Conservation (phyloP, 768 basidiomycete genomes). For the Suillus subaureus region DNA sequence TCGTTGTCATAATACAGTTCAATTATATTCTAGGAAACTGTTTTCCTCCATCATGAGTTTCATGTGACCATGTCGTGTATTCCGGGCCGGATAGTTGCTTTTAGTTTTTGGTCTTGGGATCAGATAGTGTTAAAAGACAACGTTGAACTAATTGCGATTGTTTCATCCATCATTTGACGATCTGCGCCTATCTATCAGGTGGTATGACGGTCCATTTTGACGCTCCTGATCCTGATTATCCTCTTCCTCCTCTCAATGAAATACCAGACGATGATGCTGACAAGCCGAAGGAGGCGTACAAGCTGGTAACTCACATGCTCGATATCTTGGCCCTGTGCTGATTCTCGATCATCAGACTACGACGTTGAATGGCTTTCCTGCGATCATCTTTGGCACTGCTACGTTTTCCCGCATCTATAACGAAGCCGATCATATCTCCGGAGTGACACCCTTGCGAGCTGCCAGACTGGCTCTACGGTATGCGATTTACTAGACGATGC, state of each 20-base stretch:
- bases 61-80: background rate
- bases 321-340: conserved; percentile 5
- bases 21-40: conserved; percentile 18
- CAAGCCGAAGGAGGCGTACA: conserved; percentile 34
- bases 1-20: conserved; percentile 21
- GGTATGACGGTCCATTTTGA: conserved; percentile 42
- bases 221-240: conserved; percentile 42
- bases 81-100: background rate
- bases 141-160: background rate
- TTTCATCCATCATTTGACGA: background rate
- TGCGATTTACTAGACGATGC: conserved; percentile 10
- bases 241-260: conserved; percentile 39
- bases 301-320: conserved; percentile 34
- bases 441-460: conserved; percentile 61
- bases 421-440: conserved; percentile 53
- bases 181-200: conserved; percentile 15
- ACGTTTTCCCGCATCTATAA: conserved; percentile 73
- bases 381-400: conserved; percentile 72
- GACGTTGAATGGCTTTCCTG: conserved; percentile 39
- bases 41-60: conserved; percentile 3
- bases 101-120: background rate
- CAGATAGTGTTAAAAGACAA: background rate
- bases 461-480: conserved; percentile 79
- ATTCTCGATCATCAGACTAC: conserved; percentile 28
- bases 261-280: conserved; percentile 47